These are phyloP conservation scores for Naganishia randhawae DNA, from an alignment of 768 basidiomycete species.

Conservation along the genomic window DNA sequence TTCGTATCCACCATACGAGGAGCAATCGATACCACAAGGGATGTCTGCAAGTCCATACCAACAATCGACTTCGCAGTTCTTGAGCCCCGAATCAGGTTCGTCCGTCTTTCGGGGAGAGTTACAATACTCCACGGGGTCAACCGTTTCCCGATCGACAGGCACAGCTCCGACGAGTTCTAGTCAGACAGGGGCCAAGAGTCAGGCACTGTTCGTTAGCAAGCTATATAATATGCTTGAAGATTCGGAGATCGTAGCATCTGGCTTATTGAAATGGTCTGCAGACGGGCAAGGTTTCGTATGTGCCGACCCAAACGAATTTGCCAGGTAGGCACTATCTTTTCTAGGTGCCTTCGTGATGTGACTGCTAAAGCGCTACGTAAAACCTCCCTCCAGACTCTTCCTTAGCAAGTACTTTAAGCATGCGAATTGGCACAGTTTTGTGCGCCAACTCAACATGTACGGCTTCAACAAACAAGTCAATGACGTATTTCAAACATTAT, in stretches of 20 bases:
- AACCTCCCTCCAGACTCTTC: slow-evolving; percentile 49
- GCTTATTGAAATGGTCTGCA: slow-evolving; percentile 45
- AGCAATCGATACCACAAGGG: not conserved
- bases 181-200: slow-evolving; percentile 37
- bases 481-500: slow-evolving; percentile 42
- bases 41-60: slow-evolving; percentile 4
- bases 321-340: slow-evolving; percentile 38
- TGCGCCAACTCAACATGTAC: slow-evolving; percentile 92
- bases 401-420: slow-evolving; percentile 97
- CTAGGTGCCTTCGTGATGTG: not conserved
- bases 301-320: slow-evolving; percentile 48
- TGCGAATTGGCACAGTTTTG: slow-evolving; percentile 87
- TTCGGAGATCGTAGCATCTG: slow-evolving; percentile 40
- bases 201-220: slow-evolving; percentile 50
- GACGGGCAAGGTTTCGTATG: slow-evolving; percentile 48
- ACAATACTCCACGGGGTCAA: slow-evolving; percentile 3
- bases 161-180: not conserved
- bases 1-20: slow-evolving; percentile 17
- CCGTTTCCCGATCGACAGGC: not conserved
- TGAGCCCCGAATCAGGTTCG: slow-evolving; percentile 4
- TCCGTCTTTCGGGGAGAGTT: slow-evolving; percentile 16
- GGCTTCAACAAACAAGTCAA: slow-evolving; percentile 53
- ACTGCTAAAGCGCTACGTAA: not conserved
- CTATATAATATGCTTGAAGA: slow-evolving; percentile 50
- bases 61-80: slow-evolving; percentile 10